Conservation (phyloP, 202 grass and related monocot species). For the Carex arenaria region DNA sequence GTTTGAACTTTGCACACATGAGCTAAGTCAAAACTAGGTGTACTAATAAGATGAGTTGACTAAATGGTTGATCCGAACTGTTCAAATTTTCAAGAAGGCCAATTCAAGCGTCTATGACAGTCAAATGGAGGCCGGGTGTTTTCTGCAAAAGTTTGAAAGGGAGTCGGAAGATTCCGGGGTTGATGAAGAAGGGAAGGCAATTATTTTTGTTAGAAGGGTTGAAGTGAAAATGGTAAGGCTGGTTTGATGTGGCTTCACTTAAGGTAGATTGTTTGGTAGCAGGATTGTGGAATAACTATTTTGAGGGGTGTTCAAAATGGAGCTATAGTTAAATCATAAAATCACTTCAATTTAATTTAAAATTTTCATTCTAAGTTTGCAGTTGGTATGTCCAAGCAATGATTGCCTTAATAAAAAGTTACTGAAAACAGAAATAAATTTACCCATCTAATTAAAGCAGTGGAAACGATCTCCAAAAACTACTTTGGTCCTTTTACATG, state of each 20-base stretch:
- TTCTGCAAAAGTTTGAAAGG: conserved; percentile 26
- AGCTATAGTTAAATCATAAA: too few species aligned
- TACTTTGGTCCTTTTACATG: too few species aligned
- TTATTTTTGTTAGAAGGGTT: conserved; percentile 48
- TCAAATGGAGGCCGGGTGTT: conserved; percentile 24
- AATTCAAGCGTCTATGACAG: conserved; percentile 40
- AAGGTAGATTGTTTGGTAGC: conserved; percentile 57
- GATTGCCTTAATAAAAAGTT: background rate
- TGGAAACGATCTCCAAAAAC: too few species aligned
- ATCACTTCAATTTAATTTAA: background rate
- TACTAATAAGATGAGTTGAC: too few species aligned
- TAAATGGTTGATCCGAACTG: too few species aligned
- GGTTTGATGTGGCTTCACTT: conserved; percentile 43
- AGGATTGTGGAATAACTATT: conserved; percentile 66
- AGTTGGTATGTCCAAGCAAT: background rate
- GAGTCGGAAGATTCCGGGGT: background rate
- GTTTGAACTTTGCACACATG: too few species aligned
- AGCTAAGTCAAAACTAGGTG: too few species aligned
- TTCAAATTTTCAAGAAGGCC: conserved; percentile 56
- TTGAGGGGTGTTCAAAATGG: conserved; percentile 67
- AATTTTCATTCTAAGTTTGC: background rate
- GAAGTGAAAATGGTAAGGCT: background rate
- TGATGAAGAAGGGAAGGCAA: conserved; percentile 43
- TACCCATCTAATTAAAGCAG: background rate
- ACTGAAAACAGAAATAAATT: background rate